These are phyloP conservation scores for Dimargaris verticillata DNA, from an alignment of 192 early-diverging fungal species.

Conservation along the genomic window DNA sequence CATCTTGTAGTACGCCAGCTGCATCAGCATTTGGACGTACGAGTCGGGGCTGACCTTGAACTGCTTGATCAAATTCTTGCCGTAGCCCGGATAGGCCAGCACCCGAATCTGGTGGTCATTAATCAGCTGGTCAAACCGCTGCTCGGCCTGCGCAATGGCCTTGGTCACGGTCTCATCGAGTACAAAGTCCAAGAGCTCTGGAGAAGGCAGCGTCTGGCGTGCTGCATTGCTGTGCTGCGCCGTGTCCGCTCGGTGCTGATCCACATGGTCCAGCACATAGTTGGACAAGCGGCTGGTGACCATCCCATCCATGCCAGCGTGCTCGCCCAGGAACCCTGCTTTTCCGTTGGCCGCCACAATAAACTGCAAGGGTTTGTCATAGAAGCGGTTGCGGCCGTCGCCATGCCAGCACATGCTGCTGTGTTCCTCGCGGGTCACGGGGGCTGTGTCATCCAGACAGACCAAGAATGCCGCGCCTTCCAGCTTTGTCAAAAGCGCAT, in stretches of 20 bases:
- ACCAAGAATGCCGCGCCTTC: conserved; percentile 76
- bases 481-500: conserved; percentile 56
- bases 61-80: conserved; percentile 87
- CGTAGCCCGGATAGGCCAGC: conserved; percentile 71
- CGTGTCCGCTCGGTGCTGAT: conserved; percentile 15
- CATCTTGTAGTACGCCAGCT: conserved; percentile 89
- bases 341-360: conserved; percentile 95
- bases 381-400: conserved; percentile 91
- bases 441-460: conserved; percentile 75
- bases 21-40: conserved; percentile 82
- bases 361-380: conserved; percentile 93
- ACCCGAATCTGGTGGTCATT: conserved; percentile 68
- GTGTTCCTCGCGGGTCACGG: conserved; percentile 77
- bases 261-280: conserved; percentile 37
- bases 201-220: conserved; percentile 40
- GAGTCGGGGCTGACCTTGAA: conserved; percentile 65
- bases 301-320: conserved; percentile 90
- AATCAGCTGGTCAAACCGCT: conserved; percentile 65
- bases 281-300: conserved; percentile 78
- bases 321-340: conserved; percentile 88
- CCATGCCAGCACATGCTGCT: conserved; percentile 88
- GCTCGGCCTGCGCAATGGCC: conserved; percentile 46
- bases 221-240: conserved; percentile 29
- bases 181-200: conserved; percentile 56
- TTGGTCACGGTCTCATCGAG: conserved; percentile 38